Conservation (phyloP, 257 asterid genomes). For the Phtheirospermum japonicum region DNA sequence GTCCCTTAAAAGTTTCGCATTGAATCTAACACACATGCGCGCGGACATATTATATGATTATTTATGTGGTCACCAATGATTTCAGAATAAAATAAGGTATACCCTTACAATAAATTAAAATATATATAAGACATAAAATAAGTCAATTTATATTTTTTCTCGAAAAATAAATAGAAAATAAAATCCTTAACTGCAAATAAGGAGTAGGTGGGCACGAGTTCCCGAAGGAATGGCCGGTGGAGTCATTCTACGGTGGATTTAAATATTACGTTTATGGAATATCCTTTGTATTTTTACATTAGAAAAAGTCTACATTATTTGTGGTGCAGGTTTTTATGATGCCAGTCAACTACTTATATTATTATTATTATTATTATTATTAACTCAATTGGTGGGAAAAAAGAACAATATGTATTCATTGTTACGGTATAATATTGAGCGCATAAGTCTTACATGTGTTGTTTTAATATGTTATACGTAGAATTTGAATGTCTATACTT, state of each 20-base stretch:
- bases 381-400: too few relatives aligned
- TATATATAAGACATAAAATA: background rate
- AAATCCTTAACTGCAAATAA: background rate
- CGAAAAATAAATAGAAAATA: background rate
- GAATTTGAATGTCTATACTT: too few relatives aligned
- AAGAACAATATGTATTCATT: too few relatives aligned
- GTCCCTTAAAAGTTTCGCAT: background rate
- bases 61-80: background rate
- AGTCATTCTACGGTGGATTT: background rate
- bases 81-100: background rate
- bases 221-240: background rate
- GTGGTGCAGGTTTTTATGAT: too few relatives aligned
- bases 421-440: too few relatives aligned
- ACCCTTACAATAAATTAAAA: background rate
- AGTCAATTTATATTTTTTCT: too few relatives aligned
- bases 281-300: background rate
- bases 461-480: too few relatives aligned
- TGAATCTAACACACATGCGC: background rate
- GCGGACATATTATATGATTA: too few relatives aligned
- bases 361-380: too few relatives aligned
- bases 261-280: background rate
- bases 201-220: conserved; percentile 24
- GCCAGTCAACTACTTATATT: too few relatives aligned
- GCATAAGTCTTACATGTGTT: too few relatives aligned
- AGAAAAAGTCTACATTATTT: background rate